Conservation (phyloP, 441 rosid species). For the Arabidopsis hybrid region DNA sequence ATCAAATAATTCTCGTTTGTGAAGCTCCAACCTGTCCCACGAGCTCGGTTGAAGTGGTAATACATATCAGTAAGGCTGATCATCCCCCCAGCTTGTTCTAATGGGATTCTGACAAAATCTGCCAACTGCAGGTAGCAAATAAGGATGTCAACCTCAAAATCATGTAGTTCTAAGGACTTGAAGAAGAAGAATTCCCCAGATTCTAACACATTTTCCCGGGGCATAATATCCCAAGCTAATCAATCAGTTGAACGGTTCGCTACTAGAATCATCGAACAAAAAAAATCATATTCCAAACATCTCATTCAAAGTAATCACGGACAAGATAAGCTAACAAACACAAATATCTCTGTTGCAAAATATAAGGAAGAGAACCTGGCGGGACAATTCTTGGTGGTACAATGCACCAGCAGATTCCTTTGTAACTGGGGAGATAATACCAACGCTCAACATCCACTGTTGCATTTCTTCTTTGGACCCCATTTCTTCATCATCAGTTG, state of each 20-base stretch:
- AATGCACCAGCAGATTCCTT: constrained; percentile 94
- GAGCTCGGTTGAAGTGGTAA: constrained; percentile 95
- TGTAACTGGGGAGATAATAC: constrained; percentile 94
- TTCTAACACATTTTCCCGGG: constrained; percentile 5
- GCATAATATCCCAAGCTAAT: constrained; percentile 5
- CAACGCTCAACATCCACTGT: constrained; percentile 93
- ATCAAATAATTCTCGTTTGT: constrained; percentile 1
- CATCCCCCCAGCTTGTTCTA: constrained; percentile 94
- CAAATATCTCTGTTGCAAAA: constrained; percentile 23
- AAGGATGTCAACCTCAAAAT: constrained; percentile 27
- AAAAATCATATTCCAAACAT: neutral
- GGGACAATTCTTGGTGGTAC: constrained; percentile 88
- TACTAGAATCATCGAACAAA: constrained; percentile 2
- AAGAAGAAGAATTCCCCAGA: constrained; percentile 21
- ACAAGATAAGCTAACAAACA: constrained; percentile 31
- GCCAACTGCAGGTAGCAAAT: constrained; percentile 67
- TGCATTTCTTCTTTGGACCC: constrained; percentile 95
- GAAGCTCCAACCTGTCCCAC: constrained; percentile 82
- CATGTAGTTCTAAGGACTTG: neutral
- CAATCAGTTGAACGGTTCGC: constrained; percentile 2
- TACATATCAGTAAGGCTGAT: constrained; percentile 91
- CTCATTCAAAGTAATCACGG: neutral
- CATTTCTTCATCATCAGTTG: constrained; percentile 78
- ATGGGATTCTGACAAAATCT: constrained; percentile 87
- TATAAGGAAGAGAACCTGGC: constrained; percentile 66